Base-by-base conservation (phyloP, 768 basidiomycete genomes). In the Tricholoma hemisulphureum region DNA sequence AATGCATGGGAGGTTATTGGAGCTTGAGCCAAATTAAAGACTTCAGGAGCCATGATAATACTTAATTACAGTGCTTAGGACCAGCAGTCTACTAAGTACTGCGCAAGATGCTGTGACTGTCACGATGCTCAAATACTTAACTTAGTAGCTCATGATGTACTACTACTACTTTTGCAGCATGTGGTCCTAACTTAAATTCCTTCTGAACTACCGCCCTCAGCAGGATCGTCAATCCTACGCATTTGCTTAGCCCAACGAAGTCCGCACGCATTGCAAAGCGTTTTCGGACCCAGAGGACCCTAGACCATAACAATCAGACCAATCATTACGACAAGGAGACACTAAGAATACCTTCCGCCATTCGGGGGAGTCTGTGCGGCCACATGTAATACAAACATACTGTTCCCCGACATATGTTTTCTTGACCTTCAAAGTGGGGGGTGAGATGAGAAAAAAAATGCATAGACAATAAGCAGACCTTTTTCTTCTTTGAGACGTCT, bases 261-360 rank as follows among this genome's bases (percentile, higher is more conserved):
- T 23, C 95, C 95, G 63, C 96, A 97, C 2, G 95, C 95, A 72
- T 98, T 97, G 78, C 96, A 98, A 4, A 98, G 75, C n/a, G 96
- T 97, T 76, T 98, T 99, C 1, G 96, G 94, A 32, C 96, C 96
- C 55, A 84, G 80, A 1, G 96, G 96, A 10, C 96, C 96, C 91
- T 91, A 58, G 29, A 51, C 34, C 58, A 53, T 24, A 23, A 23
- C 58, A 32, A 48, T 56, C 21, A 57, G 55, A 24, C 7, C 35
- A 20, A 26, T n/a, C 29, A 46, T n/a, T n/a, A n/a, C n/a, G 32
- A 57, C 10, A 53, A 51, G 60, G 10, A 45, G n/a, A 43, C 41
- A 31, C 7, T 32, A 8, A 18, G 61, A 72, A 20, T 23, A 77
- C 92, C 82, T 94, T 95, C 65, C 96, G 83, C 96, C 96, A 99